A percentile compares a stretch with the other conserved stretches of the same genome.
Evolutionary conservation across 305 asterid species (phyloP).

Genomic region (Fraxinus dipetala): DNA sequence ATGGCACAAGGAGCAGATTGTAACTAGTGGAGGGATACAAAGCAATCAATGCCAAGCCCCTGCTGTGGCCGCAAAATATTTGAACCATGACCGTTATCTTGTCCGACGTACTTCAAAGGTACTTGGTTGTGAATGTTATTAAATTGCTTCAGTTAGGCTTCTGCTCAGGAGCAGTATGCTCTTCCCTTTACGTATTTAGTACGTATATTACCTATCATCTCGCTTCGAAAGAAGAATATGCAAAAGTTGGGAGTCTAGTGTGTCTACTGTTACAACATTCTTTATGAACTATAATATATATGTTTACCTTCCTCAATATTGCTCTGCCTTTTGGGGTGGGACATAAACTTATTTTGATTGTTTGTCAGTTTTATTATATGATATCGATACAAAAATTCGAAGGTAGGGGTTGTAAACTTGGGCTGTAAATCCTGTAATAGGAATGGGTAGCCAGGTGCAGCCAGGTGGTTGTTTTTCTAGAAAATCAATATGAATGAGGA

Average conservation of each 20-base stretch:
- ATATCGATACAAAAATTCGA: not conserved
- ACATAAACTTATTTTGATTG: not conserved
- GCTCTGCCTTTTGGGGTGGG: not conserved
- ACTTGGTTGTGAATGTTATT: slow-evolving; percentile 8
- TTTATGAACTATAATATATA: not conserved
- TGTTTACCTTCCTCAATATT: not conserved
- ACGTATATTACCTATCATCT: slow-evolving; percentile 14
- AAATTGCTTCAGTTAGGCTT: not conserved
- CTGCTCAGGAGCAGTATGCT: not conserved
- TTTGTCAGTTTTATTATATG: not conserved
- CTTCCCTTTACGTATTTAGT: not conserved
- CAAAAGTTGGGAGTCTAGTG: slow-evolving; percentile 75
- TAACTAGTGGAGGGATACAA: slow-evolving; percentile 82
- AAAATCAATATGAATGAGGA: not conserved
- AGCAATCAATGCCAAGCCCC: slow-evolving; percentile 97
- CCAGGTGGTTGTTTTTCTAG: not conserved
- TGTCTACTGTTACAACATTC: slow-evolving; percentile 17
- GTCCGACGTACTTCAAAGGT: slow-evolving; percentile 90
- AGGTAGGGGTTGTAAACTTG: not conserved
- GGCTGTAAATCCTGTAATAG: not conserved
- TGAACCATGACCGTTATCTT: slow-evolving; percentile 80
- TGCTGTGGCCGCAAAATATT: slow-evolving; percentile 88
- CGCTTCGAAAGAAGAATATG: slow-evolving; percentile 87
- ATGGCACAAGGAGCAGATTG: slow-evolving; percentile 84
- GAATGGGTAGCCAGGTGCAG: not conserved